These are phyloP conservation scores for Aspergillus felis DNA, from an alignment of 2,329 filamentous ascomycete species.

Conservation along the genomic window DNA sequence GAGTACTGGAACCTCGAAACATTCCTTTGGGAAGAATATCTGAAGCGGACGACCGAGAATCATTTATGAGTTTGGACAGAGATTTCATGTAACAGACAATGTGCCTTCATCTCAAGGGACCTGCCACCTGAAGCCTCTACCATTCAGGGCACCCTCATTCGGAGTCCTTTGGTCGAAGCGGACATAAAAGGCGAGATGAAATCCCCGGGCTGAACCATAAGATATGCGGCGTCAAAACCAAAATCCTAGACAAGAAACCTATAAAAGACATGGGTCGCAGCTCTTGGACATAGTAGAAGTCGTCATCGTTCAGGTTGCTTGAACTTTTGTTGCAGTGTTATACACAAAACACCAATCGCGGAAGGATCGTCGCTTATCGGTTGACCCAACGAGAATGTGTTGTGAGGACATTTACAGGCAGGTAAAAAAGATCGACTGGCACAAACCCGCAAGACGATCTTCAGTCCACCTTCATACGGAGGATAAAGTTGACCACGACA, in stretches of 20 bases:
- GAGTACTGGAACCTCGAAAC: constrained; percentile 18
- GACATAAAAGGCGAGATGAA: neutral
- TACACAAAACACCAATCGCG: neutral
- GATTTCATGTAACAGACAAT: neutral
- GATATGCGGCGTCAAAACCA: neutral
- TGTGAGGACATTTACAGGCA: neutral
- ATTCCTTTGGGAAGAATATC: constrained; percentile 12
- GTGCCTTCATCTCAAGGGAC: neutral
- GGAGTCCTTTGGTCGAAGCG: neutral
- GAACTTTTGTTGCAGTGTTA: neutral
- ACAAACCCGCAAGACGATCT: neutral
- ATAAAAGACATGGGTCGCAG: neutral
- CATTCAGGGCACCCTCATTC: neutral
- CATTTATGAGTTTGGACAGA: neutral
- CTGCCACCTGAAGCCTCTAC: no score
- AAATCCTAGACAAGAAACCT: neutral
- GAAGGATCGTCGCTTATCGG: neutral
- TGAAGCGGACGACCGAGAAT: neutral
- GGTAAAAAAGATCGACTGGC: neutral
- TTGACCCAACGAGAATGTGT: neutral
- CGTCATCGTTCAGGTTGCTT: neutral
- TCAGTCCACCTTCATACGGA: constrained; percentile 50
- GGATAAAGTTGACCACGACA: constrained; percentile 92
- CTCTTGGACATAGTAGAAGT: neutral
- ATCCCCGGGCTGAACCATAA: neutral